phyloP scores from a whole-genome alignment of 2,329 filamentous ascomycete genomes.

The Nemania sp. region DNA sequence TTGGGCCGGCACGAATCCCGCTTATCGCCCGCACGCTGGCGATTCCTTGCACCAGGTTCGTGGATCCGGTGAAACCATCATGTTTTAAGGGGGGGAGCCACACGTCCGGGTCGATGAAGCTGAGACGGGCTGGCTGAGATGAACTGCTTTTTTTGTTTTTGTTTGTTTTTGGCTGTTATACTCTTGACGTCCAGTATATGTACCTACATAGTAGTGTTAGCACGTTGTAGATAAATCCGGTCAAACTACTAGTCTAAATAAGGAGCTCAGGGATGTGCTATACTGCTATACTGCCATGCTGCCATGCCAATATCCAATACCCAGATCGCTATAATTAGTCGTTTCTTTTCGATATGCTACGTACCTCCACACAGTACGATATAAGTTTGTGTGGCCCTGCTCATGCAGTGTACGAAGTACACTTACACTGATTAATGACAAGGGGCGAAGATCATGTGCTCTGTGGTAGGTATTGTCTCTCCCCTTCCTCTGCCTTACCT shows the following conservation, averaged over 20 bases:
- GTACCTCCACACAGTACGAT: no score
- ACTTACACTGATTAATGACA: no score
- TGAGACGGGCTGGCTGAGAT: not conserved
- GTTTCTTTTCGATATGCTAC: no score
- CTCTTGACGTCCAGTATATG: not conserved
- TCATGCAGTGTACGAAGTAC: no score
- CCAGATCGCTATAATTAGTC: no score
- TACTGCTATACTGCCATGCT: no score
- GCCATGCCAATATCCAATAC: not conserved
- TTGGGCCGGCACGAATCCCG: conserved; percentile 22
- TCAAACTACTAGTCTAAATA: not conserved
- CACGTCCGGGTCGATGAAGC: conserved; percentile 24
- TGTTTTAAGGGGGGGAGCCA: conserved; percentile 22
- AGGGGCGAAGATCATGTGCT: no score
- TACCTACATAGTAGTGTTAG: no score
- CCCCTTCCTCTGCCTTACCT: not conserved
- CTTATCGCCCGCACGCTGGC: conserved; percentile 22
- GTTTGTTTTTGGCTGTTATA: no score
- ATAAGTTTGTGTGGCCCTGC: no score
- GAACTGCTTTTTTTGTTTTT: not conserved
- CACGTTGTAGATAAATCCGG: no score
- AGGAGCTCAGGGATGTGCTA: not conserved
- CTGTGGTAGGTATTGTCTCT: no score
- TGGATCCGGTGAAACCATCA: conserved; percentile 26
- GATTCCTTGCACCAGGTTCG: conserved; percentile 29